These are phyloP conservation scores for Chlamydomonas sphaeroides DNA, from an alignment of 139 green algal species.

Conservation along the genomic window DNA sequence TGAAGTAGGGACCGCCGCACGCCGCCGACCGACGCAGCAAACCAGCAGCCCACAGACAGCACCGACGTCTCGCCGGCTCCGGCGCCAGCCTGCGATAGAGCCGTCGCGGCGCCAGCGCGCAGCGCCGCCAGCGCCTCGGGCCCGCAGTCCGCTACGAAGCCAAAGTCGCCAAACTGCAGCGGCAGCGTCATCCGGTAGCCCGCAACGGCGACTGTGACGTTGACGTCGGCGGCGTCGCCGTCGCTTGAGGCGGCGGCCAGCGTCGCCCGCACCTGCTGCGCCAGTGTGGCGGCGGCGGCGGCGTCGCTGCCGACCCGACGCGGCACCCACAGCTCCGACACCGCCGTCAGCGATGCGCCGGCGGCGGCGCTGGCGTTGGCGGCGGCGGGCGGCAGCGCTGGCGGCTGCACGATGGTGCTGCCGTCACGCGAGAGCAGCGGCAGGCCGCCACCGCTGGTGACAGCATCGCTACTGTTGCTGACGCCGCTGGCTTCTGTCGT, in stretches of 20 bases:
- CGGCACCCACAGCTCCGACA: conserved; percentile 15
- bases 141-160: neutral
- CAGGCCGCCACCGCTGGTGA: neutral
- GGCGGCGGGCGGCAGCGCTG: neutral
- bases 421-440: neutral
- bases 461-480: neutral
- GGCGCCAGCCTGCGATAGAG: too few species aligned
- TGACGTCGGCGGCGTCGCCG: neutral
- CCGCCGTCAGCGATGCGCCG: conserved; percentile 2
- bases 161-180: neutral
- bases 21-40: neutral
- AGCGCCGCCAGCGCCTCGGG: neutral
- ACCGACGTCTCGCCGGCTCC: neutral
- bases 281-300: too few species aligned
- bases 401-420: neutral
- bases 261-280: too few species aligned
- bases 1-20: too few species aligned
- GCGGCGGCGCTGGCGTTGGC: conserved; percentile 4
- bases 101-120: too few species aligned
- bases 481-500: neutral
- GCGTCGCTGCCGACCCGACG: neutral
- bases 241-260: too few species aligned
- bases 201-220: neutral
- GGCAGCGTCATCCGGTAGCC: conserved; percentile 11
- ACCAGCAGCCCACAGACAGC: neutral